A percentile compares a stretch with the other conserved stretches of the same genome.
phyloP scores from a whole-genome alignment of 1,284 basidiomycete genomes.

The Entoloma clypeatum region DNA sequence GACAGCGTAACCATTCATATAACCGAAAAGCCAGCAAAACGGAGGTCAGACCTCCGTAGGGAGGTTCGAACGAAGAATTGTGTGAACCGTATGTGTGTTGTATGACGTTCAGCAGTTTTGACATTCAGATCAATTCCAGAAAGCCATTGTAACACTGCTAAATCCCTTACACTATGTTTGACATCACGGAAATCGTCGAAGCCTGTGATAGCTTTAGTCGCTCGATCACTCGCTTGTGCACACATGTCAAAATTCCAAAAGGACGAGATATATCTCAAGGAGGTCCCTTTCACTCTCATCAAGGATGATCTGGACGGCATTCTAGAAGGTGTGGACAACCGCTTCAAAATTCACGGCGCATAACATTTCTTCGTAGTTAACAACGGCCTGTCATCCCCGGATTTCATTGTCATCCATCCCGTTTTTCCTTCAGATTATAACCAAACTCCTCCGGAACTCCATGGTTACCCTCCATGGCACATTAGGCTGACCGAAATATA shows the following conservation, averaged over 20 bases:
- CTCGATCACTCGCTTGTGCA: conserved; percentile 34
- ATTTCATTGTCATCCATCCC: conserved; percentile 71
- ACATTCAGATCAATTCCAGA: background rate
- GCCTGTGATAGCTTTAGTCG: conserved; percentile 42
- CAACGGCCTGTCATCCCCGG: conserved; percentile 57
- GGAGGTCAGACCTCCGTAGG: background rate
- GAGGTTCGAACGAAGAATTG: conserved; percentile 1
- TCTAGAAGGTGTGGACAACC: conserved; percentile 51
- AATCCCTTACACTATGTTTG: conserved; percentile 39
- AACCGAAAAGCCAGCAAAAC: conserved; percentile 12
- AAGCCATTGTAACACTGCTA: conserved; percentile 5
- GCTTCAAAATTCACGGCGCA: conserved; percentile 7
- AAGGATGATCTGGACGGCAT: conserved; percentile 44
- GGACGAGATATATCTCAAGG: conserved; percentile 15
- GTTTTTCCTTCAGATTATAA: conserved; percentile 36
- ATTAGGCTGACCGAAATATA: conserved; percentile 70
- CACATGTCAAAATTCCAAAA: conserved; percentile 14
- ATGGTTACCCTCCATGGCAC: conserved; percentile 79
- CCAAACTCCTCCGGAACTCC: conserved; percentile 52
- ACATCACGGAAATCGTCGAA: conserved; percentile 49
- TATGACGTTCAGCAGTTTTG: background rate
- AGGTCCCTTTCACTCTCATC: conserved; percentile 32
- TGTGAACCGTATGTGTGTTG: conserved; percentile 4
- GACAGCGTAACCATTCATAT: conserved; percentile 38
- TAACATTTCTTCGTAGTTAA: conserved; percentile 28